Conservation (phyloP, 2,329 filamentous ascomycete species). For the Aspergillus oerlinghausenensis region DNA sequence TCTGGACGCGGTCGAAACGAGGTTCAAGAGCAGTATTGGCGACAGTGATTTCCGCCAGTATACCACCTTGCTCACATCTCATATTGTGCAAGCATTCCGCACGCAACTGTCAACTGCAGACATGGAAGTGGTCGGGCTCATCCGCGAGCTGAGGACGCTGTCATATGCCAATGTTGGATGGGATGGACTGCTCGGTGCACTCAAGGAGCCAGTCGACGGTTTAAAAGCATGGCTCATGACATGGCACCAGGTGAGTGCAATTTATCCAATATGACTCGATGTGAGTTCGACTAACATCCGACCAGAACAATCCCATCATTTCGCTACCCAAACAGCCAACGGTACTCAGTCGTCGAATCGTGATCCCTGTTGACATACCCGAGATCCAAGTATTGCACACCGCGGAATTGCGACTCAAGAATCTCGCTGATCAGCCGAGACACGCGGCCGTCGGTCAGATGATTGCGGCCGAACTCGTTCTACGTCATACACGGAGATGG, state of each 20-base stretch:
- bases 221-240: constrained; percentile 49
- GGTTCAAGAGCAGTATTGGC: constrained; percentile 46
- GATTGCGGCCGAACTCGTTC: constrained; percentile 43
- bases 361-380: constrained; percentile 87
- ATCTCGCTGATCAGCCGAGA: constrained; percentile 23
- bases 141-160: constrained; percentile 49
- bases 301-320: constrained; percentile 31
- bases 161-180: constrained; percentile 52
- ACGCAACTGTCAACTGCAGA: constrained; percentile 45
- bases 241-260: constrained; percentile 52
- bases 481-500: constrained; percentile 56
- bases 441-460: constrained; percentile 45
- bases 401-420: constrained; percentile 43
- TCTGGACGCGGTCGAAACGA: constrained; percentile 41
- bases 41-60: constrained; percentile 45
- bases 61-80: constrained; percentile 48
- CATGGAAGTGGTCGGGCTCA: constrained; percentile 52
- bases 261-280: neutral
- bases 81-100: constrained; percentile 46
- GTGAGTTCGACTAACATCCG: constrained; percentile 8
- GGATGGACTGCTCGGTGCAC: constrained; percentile 47
- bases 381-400: constrained; percentile 79
- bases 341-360: constrained; percentile 58
- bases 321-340: constrained; percentile 27
- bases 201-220: constrained; percentile 43